Base-by-base conservation (phyloP, 2,329 filamentous ascomycete species). In the Pseudocercospora eumusae region DNA sequence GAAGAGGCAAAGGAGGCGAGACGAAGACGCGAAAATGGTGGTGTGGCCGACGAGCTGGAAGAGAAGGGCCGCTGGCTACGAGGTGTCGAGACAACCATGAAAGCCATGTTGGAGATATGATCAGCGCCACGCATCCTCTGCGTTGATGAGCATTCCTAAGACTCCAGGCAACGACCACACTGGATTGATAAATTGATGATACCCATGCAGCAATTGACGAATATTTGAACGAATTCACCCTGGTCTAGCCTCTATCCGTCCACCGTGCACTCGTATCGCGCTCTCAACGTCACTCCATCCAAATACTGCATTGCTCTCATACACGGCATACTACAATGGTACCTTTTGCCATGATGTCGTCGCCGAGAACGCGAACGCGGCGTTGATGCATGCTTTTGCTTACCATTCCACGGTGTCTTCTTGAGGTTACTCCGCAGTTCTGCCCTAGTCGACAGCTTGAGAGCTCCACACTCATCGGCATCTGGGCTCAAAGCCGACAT, bases 31-130 rank as follows among this genome's bases (percentile, higher is more conserved):
- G 88, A 91, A 70, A 74, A 82, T 4, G 88, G 87, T 5, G 84
- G 87, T 44, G 85, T 85, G 15, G 84, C 86, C 45, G 89, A 92
- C 69, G 89, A 93, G 70, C 75, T 92, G 31, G 90, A 93, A 74
- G 88, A 90, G 75, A 83, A 86, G 68, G 90, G 88, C 5, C 81
- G 89, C 67, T 93, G 90, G 90, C 86, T 87, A 77, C 84, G 85
- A 67, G 87, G 87, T 18, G 86, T 85, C n/a, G 89, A 92, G 71
- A 77, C 79, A 8, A 83, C 77, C 13, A 74, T 92, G 74, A 85
- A 79, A 71, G 81, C 84, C 62, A 85, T 90, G 76, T 72, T 92
- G 68, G 85, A 87, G 66, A 78, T 86, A 2, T 74, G 66, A 74
- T 27, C n/a, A 20, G 28, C 40, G 25, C n/a, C 36, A 58, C 25